A percentile compares a stretch with the other conserved stretches of the same genome.
Evolutionary conservation across 1,284 basidiomycete genomes (phyloP).

Genomic region (Singerocomus inundabilis): DNA sequence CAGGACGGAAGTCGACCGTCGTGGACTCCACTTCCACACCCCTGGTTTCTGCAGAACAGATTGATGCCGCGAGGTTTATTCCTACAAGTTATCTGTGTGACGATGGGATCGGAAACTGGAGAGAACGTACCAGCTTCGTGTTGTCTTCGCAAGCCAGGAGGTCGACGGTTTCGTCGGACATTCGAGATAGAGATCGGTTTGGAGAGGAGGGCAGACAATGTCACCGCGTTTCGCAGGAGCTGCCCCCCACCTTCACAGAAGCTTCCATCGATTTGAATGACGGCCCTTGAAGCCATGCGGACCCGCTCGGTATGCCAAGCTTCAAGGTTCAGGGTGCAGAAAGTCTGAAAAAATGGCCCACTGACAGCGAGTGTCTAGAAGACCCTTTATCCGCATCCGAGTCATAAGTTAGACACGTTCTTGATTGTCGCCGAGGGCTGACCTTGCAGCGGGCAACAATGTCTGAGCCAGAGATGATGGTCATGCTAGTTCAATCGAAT

Average conservation of each 20-base stretch:
- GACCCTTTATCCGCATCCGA: neutral
- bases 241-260: constrained; percentile 67
- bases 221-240: constrained; percentile 63
- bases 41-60: constrained; percentile 49
- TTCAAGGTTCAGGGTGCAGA: no score
- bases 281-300: constrained; percentile 12
- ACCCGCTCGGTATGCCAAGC: neutral
- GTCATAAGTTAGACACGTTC: no score
- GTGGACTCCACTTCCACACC: constrained; percentile 53
- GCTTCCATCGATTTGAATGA: constrained; percentile 41
- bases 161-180: constrained; percentile 52
- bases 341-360: no score
- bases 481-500: no score
- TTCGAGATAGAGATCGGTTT: constrained; percentile 58
- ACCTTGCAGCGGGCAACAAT: no score
- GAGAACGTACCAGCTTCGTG: constrained; percentile 57
- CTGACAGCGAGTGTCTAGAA: no score
- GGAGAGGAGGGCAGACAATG: constrained; percentile 57
- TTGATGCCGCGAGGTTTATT: constrained; percentile 57
- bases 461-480: no score
- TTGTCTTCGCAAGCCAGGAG: constrained; percentile 65
- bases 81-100: constrained; percentile 39
- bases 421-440: no score
- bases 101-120: neutral
- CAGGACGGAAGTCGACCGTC: constrained; percentile 54